These are phyloP conservation scores for Podila verticillata DNA, from an alignment of 192 early-diverging fungal species.

Conservation along the genomic window DNA sequence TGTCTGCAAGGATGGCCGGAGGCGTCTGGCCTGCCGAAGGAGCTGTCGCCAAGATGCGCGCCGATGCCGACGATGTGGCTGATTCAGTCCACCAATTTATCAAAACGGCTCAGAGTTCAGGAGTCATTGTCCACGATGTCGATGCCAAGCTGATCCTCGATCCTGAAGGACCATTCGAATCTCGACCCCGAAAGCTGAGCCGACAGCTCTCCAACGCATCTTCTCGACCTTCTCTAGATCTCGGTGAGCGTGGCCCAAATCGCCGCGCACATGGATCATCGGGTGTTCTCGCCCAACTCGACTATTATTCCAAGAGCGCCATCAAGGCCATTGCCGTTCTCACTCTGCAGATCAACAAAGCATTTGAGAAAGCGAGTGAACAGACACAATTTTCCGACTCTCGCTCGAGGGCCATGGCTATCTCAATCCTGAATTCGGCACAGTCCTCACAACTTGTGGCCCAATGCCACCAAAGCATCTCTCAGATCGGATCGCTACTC, in stretches of 20 bases:
- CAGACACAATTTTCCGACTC: background rate
- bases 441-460: constrained; percentile 49
- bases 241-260: background rate
- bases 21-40: constrained; percentile 94
- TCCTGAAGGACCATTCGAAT: constrained; percentile 22
- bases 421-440: constrained; percentile 34
- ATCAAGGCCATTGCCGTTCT: constrained; percentile 35
- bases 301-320: constrained; percentile 47
- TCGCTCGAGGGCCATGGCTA: constrained; percentile 23
- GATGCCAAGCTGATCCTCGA: constrained; percentile 54
- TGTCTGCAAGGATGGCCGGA: constrained; percentile 83
- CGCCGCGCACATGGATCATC: constrained; percentile 2
- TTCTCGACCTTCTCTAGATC: constrained; percentile 3
- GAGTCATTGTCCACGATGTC: constrained; percentile 46
- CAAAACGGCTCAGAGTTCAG: constrained; percentile 48
- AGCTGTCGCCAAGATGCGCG: constrained; percentile 77
- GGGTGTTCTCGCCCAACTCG: constrained; percentile 35
- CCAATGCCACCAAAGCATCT: constrained; percentile 48
- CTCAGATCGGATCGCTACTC: constrained; percentile 51
- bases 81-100: constrained; percentile 77
- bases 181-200: constrained; percentile 19
- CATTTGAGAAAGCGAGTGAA: constrained; percentile 19
- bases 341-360: constrained; percentile 29
- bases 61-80: constrained; percentile 80
- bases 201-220: constrained; percentile 27